Conservation (phyloP, 306 rosid species). For the Lathyrus tuberosus region DNA sequence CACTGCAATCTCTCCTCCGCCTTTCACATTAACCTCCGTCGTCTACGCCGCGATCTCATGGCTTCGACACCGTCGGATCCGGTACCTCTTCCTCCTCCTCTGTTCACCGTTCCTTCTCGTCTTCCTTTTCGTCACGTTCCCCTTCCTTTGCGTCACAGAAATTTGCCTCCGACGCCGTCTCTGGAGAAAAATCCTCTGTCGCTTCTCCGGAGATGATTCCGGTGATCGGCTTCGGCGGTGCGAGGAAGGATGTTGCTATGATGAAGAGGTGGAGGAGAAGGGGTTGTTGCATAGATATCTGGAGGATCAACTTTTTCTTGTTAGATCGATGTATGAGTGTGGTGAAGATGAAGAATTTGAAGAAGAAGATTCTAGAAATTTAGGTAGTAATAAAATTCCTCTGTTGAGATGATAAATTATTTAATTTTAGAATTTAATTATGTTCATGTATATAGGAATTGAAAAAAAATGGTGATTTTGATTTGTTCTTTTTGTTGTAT, state of each 20-base stretch:
- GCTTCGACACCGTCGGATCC: slow-evolving; percentile 44
- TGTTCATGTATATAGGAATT: slow-evolving; percentile 27
- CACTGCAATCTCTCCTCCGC: not conserved
- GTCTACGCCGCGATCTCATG: slow-evolving; percentile 41
- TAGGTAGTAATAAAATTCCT: slow-evolving; percentile 36
- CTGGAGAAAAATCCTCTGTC: slow-evolving; percentile 27
- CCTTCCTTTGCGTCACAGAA: slow-evolving; percentile 44
- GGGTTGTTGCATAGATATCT: slow-evolving; percentile 48
- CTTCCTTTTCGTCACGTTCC: slow-evolving; percentile 38
- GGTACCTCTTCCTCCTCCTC: slow-evolving; percentile 40
- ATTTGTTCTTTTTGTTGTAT: not conserved
- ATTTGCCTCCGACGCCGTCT: slow-evolving; percentile 42
- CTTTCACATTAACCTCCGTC: slow-evolving; percentile 32
- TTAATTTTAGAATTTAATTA: not conserved
- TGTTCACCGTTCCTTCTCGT: slow-evolving; percentile 41
- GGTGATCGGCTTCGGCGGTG: slow-evolving; percentile 43
- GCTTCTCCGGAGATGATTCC: slow-evolving; percentile 12
- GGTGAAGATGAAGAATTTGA: slow-evolving; percentile 35
- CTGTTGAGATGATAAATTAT: slow-evolving; percentile 36
- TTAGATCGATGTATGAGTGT: slow-evolving; percentile 51
- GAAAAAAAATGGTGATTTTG: not conserved
- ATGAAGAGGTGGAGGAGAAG: slow-evolving; percentile 27
- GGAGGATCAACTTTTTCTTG: slow-evolving; percentile 52
- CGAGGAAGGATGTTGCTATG: slow-evolving; percentile 42
- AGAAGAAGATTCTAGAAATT: slow-evolving; percentile 37